A percentile compares a stretch with the other conserved stretches of the same genome.
Conservation (phyloP, 495 filamentous ascomycete genomes). For the Rusavskia elegans region DNA sequence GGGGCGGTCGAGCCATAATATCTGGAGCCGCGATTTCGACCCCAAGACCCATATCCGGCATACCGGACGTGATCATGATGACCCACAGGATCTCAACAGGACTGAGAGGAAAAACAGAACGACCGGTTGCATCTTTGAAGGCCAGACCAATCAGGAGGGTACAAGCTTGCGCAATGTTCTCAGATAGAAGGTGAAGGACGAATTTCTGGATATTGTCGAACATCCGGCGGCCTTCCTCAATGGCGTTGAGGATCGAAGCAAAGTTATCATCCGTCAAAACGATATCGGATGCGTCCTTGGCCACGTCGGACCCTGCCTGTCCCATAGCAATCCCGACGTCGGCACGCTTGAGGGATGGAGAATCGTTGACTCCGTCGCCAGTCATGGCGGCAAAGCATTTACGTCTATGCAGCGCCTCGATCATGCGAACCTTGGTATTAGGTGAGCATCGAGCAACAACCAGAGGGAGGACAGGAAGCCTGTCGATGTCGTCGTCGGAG, state of each 20-base stretch:
- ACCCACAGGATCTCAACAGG: slow-evolving; percentile 67
- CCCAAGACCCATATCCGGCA: slow-evolving; percentile 62
- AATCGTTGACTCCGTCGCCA: slow-evolving; percentile 84
- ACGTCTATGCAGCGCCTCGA: slow-evolving; percentile 55
- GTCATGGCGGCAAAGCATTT: slow-evolving; percentile 63
- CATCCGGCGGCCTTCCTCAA: slow-evolving; percentile 55
- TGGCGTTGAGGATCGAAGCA: slow-evolving; percentile 59
- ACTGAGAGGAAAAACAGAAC: slow-evolving; percentile 58
- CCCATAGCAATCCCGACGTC: slow-evolving; percentile 84
- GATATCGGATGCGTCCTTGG: slow-evolving; percentile 75
- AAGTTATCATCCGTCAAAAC: slow-evolving; percentile 77
- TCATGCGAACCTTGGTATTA: slow-evolving; percentile 63
- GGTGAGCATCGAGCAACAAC: slow-evolving; percentile 60
- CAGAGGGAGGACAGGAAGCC: slow-evolving; percentile 45
- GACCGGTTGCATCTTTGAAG: slow-evolving; percentile 46
- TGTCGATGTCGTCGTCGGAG: slow-evolving; percentile 46
- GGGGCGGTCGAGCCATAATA: slow-evolving; percentile 51
- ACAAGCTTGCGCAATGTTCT: slow-evolving; percentile 56
- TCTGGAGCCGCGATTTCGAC: slow-evolving; percentile 52
- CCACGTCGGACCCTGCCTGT: slow-evolving; percentile 60
- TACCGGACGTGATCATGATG: slow-evolving; percentile 59
- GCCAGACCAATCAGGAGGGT: slow-evolving; percentile 53
- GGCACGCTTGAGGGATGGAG: slow-evolving; percentile 62
- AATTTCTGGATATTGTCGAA: slow-evolving; percentile 74
- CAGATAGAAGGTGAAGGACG: slow-evolving; percentile 53